Percentiles rank a stretch among this genome's conserved stretches.
Conservation (phyloP, 371 early-diverging fungal genomes). For the Rhizopus delemar region DNA sequence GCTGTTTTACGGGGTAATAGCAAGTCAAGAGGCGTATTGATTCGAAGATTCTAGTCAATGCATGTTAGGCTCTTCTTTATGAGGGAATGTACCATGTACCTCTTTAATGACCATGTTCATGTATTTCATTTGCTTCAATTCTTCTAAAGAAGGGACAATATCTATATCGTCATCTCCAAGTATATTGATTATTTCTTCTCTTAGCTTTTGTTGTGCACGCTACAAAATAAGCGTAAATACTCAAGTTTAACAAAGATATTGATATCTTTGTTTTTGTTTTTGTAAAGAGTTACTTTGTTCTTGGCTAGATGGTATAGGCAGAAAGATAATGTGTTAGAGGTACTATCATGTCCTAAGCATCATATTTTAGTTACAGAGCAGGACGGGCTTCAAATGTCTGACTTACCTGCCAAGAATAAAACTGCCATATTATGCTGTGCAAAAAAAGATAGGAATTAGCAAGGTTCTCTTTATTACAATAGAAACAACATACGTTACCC, state of each 20-base stretch:
- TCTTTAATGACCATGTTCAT: conserved; percentile 44
- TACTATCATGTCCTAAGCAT: conserved; percentile 20
- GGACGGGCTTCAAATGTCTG: too few relatives aligned
- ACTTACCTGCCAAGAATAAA: conserved; percentile 31
- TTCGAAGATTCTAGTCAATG: conserved; percentile 45
- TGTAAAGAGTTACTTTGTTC: conserved; percentile 27
- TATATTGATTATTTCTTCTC: conserved; percentile 49
- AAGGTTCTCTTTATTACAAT: background rate
- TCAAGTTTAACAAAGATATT: background rate
- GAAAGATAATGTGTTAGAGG: conserved; percentile 21
- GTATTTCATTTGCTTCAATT: conserved; percentile 44
- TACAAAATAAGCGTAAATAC: conserved; percentile 17
- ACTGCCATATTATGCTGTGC: conserved; percentile 19
- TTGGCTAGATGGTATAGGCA: conserved; percentile 22
- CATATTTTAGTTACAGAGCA: conserved; percentile 4
- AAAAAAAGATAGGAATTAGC: background rate
- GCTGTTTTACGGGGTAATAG: conserved; percentile 24
- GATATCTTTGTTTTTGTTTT: conserved; percentile 23
- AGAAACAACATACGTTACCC: background rate
- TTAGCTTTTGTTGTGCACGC: conserved; percentile 51
- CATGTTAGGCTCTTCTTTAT: background rate
- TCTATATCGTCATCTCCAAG: conserved; percentile 49
- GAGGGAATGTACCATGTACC: background rate
- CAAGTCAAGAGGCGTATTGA: conserved; percentile 33
- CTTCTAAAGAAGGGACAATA: conserved; percentile 44